phyloP scores from a whole-genome alignment of 768 basidiomycete species.

The Vishniacozyma victoriae region DNA sequence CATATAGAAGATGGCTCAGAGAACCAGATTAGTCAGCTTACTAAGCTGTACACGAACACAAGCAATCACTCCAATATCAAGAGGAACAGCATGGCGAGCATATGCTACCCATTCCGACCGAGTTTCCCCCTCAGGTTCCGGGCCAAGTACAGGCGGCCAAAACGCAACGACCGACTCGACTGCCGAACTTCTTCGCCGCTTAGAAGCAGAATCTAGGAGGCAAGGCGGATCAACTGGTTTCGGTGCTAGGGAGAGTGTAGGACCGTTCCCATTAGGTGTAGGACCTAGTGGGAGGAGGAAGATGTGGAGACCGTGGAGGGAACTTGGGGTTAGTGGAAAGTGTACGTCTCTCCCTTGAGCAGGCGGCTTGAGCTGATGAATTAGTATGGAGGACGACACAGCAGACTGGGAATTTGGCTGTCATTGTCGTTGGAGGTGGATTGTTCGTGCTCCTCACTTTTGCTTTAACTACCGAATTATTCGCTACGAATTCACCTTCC shows the following conservation, averaged over 20 bases:
- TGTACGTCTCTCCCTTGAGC: slow-evolving; percentile 17
- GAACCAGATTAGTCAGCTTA: too few relatives aligned
- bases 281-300: slow-evolving; percentile 39
- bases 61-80: too few relatives aligned
- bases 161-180: neutral
- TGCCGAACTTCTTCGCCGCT: slow-evolving; percentile 6
- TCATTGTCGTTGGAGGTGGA: slow-evolving; percentile 41
- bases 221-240: neutral
- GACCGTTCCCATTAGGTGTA: slow-evolving; percentile 45
- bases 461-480: slow-evolving; percentile 43
- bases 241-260: slow-evolving; percentile 21
- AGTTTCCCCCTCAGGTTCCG: too few relatives aligned
- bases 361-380: neutral
- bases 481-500: slow-evolving; percentile 44
- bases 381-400: slow-evolving; percentile 39
- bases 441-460: slow-evolving; percentile 43
- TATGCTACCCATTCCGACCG: too few relatives aligned
- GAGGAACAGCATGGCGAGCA: too few relatives aligned
- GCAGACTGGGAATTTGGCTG: slow-evolving; percentile 44
- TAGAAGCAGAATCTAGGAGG: slow-evolving; percentile 2
- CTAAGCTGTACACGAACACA: too few relatives aligned
- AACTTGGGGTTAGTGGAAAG: slow-evolving; percentile 43
- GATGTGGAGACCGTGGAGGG: slow-evolving; percentile 40
- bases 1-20: too few relatives aligned
- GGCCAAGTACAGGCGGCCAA: too few relatives aligned